Conservation (phyloP, 2,329 filamentous ascomycete species). For the Scolecobasidium constrictum region DNA sequence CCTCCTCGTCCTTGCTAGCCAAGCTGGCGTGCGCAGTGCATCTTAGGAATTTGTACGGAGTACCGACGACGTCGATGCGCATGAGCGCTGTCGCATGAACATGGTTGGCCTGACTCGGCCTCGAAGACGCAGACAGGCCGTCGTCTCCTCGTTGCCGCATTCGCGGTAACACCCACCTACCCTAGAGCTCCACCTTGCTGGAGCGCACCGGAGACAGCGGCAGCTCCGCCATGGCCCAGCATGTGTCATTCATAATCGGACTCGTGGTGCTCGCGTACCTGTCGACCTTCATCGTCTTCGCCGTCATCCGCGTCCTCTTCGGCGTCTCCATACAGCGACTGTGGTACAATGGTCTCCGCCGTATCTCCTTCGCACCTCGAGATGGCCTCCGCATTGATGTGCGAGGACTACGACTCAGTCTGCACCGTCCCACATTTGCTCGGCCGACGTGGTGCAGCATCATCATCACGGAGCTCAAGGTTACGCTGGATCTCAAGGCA, state of each 20-base stretch:
- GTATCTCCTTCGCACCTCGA: constrained; percentile 78
- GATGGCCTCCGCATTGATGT: constrained; percentile 88
- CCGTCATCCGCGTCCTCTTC: constrained; percentile 81
- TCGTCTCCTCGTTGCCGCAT: no score
- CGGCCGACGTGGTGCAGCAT: constrained; percentile 95
- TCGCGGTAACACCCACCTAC: no score
- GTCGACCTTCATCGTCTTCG: constrained; percentile 85
- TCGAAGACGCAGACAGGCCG: no score
- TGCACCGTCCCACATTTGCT: constrained; percentile 91
- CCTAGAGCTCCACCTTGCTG: no score
- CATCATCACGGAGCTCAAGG: constrained; percentile 70
- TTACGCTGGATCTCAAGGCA: constrained; percentile 68
- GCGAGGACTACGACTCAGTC: constrained; percentile 71
- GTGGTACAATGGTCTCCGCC: constrained; percentile 82
- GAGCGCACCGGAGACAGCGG: not conserved
- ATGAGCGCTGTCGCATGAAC: no score
- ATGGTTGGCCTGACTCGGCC: no score
- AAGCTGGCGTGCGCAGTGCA: no score
- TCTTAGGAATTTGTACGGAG: no score
- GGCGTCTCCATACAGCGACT: constrained; percentile 93
- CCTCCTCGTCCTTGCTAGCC: no score
- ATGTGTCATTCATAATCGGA: constrained; percentile 65
- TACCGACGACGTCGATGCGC: no score
- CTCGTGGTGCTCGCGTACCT: constrained; percentile 79
- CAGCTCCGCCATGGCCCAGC: not conserved